Conservation (phyloP, 106 monocot species). For the Vanilla planifolia region DNA sequence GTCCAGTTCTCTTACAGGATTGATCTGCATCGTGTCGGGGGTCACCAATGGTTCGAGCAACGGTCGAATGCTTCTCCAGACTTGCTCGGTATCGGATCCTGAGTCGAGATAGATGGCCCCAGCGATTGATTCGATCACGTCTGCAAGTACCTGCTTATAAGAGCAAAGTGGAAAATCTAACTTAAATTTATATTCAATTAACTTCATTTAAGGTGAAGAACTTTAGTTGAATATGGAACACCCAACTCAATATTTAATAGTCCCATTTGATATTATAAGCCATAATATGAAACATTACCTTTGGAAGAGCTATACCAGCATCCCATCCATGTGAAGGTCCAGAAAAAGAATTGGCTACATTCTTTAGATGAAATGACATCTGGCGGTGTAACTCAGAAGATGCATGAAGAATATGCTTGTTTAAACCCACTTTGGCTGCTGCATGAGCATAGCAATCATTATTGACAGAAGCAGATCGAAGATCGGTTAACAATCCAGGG, state of each 20-base stretch:
- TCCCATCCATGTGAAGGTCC: conserved; percentile 76
- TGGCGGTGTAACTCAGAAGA: conserved; percentile 48
- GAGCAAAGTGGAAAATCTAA: no score
- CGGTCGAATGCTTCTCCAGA: conserved; percentile 50
- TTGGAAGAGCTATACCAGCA: conserved; percentile 54
- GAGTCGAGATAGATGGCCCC: conserved; percentile 63
- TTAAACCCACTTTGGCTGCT: conserved; percentile 51
- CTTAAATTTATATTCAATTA: no score
- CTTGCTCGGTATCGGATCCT: conserved; percentile 27
- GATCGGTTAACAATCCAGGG: conserved; percentile 56
- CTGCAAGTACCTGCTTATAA: conserved; percentile 63
- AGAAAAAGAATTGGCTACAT: conserved; percentile 27
- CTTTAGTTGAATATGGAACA: no score
- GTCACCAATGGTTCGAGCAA: conserved; percentile 55
- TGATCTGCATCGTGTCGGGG: conserved; percentile 41
- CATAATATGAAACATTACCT: conserved; percentile 28
- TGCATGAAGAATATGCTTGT: conserved; percentile 60
- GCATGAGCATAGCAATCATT: conserved; percentile 76
- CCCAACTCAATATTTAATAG: no score
- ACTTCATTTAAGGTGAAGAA: no score
- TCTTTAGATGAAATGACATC: conserved; percentile 35
- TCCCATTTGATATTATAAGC: no score
- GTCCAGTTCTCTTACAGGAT: conserved; percentile 50
- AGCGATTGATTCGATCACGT: conserved; percentile 62
- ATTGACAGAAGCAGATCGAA: conserved; percentile 57